Evolutionary conservation across 192 early-diverging fungal genomes (phyloP).

Genomic region (Funneliformis mosseae): DNA sequence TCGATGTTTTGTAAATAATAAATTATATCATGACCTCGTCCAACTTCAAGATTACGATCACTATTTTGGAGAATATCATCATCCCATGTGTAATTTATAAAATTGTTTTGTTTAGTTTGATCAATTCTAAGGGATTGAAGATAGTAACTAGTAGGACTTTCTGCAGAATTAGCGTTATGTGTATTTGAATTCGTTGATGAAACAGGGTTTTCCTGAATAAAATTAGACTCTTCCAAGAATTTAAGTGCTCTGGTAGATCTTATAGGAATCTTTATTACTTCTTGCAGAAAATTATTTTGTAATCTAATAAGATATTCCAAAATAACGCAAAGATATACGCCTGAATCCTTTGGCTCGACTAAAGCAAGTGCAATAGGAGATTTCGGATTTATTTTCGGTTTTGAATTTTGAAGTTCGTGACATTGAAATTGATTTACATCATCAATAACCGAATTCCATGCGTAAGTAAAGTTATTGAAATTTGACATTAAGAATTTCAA

Average conservation of each 20-base stretch:
- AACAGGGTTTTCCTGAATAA: too few relatives aligned
- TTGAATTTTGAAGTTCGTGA: conserved; percentile 11
- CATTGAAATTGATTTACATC: conserved; percentile 33
- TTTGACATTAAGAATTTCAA: neutral
- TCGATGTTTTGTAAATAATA: conserved; percentile 35
- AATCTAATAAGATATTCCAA: conserved; percentile 27
- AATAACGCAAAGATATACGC: conserved; percentile 15
- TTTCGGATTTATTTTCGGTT: conserved; percentile 4
- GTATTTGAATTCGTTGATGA: too few relatives aligned
- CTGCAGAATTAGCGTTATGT: neutral
- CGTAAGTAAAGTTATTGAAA: conserved; percentile 13
- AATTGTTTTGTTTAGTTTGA: neutral
- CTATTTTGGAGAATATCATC: conserved; percentile 22
- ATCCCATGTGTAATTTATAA: conserved; percentile 27
- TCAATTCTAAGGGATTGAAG: neutral
- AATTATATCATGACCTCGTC: conserved; percentile 15
- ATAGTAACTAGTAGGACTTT: neutral
- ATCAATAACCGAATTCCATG: conserved; percentile 26
- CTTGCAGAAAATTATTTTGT: conserved; percentile 30
- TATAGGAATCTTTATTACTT: neutral
- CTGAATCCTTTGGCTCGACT: conserved; percentile 1
- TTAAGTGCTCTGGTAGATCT: conserved; percentile 2
- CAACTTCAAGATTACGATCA: conserved; percentile 22
- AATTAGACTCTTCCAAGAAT: conserved; percentile 18
- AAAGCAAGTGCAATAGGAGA: conserved; percentile 2